phyloP scores from a whole-genome alignment of 23 red algal genomes.

The Agarophyton chilense region DNA sequence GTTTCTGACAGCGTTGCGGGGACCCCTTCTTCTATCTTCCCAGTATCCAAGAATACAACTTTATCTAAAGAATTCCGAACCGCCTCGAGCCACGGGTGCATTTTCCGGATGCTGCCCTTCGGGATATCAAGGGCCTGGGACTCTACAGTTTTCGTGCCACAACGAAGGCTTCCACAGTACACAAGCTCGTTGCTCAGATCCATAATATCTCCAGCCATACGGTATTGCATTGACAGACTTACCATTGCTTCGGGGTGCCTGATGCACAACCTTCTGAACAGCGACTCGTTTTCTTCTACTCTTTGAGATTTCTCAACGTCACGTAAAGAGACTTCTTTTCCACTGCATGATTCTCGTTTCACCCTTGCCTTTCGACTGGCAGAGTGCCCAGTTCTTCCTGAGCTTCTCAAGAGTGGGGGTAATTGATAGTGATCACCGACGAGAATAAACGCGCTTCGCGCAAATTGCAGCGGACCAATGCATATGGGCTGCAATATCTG shows the following conservation, averaged over 20 bases:
- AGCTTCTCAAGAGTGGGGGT: conserved; percentile 70
- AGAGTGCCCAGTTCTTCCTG: background rate
- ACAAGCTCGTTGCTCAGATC: conserved; percentile 81
- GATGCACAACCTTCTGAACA: conserved; percentile 81
- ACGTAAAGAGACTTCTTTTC: background rate
- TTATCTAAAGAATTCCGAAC: conserved; percentile 14
- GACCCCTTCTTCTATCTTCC: background rate
- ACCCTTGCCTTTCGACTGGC: background rate
- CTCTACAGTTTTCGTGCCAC: conserved; percentile 63
- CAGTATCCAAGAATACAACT: conserved; percentile 62
- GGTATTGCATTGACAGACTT: conserved; percentile 78
- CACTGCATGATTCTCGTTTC: background rate
- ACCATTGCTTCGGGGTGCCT: conserved; percentile 75
- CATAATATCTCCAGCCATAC: conserved; percentile 94
- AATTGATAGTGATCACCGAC: conserved; percentile 96
- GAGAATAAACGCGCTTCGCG: conserved; percentile 72
- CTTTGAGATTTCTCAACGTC: background rate
- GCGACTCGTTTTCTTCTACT: conserved; percentile 24
- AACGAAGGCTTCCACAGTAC: conserved; percentile 74
- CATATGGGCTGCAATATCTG: conserved; percentile 91
- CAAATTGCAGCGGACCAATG: conserved; percentile 71
- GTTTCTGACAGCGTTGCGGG: no score
- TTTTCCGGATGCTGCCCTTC: background rate
- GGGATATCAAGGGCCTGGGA: conserved; percentile 17
- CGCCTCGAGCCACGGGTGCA: conserved; percentile 36